Evolutionary conservation across 306 rosid species (phyloP).

Genomic region (Quercus variabilis): DNA sequence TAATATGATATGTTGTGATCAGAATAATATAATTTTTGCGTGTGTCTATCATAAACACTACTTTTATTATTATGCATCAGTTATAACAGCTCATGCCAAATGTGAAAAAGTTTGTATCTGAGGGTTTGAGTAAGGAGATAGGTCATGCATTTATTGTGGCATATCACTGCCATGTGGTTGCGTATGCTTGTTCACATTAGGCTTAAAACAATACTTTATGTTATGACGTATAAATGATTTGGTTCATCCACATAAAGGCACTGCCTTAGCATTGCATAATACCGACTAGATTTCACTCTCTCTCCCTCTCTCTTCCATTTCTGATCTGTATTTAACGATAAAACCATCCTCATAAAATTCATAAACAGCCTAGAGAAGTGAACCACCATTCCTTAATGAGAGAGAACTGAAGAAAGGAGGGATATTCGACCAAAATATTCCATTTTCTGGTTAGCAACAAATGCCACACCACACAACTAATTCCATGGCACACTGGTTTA

Average conservation of each 20-base stretch:
- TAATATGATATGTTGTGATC: too few species aligned
- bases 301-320: background rate
- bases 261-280: background rate
- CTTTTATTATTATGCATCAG: too few species aligned
- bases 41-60: too few species aligned
- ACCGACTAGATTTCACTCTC: background rate
- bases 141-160: conserved; percentile 8
- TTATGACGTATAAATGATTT: background rate
- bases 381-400: background rate
- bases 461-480: background rate
- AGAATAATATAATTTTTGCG: too few species aligned
- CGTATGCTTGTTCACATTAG: conserved; percentile 22
- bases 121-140: background rate
- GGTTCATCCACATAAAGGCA: conserved; percentile 18
- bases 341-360: conserved; percentile 25
- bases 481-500: conserved; percentile 27
- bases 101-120: too few species aligned
- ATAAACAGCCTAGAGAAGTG: background rate
- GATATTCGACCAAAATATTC: conserved; percentile 7
- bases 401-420: background rate
- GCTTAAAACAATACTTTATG: conserved; percentile 10
- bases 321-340: background rate
- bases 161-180: conserved; percentile 28
- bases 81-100: too few species aligned
- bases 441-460: background rate